These are phyloP conservation scores for Botryotinia globosa DNA, from an alignment of 2,329 filamentous ascomycete genomes.

Conservation along the genomic window DNA sequence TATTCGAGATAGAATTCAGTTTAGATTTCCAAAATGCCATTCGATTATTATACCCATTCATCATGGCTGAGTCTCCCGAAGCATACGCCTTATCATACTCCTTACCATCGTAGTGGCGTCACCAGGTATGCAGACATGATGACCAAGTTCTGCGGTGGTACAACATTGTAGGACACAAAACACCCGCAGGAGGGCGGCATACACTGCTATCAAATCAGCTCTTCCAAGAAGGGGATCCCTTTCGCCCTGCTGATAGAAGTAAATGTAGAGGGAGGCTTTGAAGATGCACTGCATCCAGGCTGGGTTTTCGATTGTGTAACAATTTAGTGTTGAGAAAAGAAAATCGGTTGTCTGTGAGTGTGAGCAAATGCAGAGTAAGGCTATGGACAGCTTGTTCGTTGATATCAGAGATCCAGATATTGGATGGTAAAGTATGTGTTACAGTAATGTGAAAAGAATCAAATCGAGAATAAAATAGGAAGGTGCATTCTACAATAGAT, in stretches of 20 bases:
- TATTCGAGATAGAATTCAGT: not conserved
- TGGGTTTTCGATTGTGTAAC: too few species aligned
- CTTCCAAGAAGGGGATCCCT: rapidly evolving
- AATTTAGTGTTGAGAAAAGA: too few species aligned
- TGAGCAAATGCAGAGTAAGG: not conserved
- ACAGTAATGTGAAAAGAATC: too few species aligned
- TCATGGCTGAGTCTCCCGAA: not conserved
- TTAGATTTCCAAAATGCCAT: rapidly evolving
- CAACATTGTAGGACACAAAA: not conserved
- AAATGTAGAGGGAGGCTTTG: not conserved
- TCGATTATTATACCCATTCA: not conserved
- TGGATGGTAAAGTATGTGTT: rapidly evolving
- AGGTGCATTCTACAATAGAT: not conserved
- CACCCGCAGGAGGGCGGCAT: not conserved
- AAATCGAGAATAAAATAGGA: not conserved
- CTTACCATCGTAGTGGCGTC: not conserved
- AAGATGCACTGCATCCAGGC: not conserved
- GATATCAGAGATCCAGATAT: not conserved
- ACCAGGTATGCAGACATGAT: not conserved
- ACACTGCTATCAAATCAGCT: not conserved
- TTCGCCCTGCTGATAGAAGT: not conserved
- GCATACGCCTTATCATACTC: not conserved
- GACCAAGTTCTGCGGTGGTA: not conserved
- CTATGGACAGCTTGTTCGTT: too few species aligned
- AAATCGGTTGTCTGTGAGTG: not conserved